Percentiles rank a stretch among this genome's conserved stretches.
Evolutionary conservation across 2,329 filamentous ascomycete genomes (phyloP).

Genomic region (Xylariaceae sp.): DNA sequence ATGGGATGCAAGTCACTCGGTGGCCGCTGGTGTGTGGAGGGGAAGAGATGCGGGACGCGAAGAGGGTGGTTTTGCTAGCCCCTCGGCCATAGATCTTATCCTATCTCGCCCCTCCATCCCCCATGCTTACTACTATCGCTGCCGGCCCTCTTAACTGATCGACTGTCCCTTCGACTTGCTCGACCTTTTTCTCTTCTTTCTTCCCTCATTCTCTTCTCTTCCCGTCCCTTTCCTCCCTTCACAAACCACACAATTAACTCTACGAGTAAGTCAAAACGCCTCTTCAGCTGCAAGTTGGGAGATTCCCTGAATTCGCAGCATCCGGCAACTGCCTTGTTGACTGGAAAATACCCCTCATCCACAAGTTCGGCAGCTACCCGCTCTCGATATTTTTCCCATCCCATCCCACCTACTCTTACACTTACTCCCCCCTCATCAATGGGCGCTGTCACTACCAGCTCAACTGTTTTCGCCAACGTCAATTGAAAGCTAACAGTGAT

Average conservation of each 20-base stretch:
- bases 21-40: no score
- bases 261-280: conserved; percentile 12
- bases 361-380: no score
- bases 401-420: neutral
- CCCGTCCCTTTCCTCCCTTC: conserved; percentile 8
- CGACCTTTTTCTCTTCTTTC: conserved; percentile 6
- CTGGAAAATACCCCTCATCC: no score
- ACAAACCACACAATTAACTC: neutral
- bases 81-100: conserved; percentile 1
- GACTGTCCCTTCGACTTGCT: no score
- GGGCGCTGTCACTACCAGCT: neutral
- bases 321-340: no score
- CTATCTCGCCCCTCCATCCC: conserved; percentile 12
- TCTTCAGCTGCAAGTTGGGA: no score
- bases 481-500: conserved; percentile 2
- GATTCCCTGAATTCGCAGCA: no score
- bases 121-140: conserved; percentile 19
- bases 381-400: no score
- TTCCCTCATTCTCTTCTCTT: conserved; percentile 21
- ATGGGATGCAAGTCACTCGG: no score
- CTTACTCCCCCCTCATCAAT: conserved; percentile 9
- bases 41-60: no score
- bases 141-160: conserved; percentile 4
- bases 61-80: no score
- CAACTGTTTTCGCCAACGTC: neutral